These are phyloP conservation scores for Nothophytophthora sp. DNA, from an alignment of 352 stramenopile genomes.

Conservation along the genomic window DNA sequence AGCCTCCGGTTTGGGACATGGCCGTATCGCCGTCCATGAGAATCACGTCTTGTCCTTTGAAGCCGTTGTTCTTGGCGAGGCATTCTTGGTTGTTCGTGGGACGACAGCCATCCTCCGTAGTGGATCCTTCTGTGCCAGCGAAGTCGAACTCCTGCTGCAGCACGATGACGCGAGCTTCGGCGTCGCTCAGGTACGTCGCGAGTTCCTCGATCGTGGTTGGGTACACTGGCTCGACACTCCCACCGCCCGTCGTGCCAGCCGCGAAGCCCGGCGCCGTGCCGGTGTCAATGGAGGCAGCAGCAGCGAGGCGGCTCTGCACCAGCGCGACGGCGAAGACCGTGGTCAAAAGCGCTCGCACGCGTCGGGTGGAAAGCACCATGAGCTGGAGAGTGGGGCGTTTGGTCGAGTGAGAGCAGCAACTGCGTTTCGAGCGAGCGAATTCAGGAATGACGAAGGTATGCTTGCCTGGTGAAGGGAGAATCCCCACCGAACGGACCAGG, in stretches of 20 bases:
- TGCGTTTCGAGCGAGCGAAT: no score
- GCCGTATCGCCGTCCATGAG: conserved; percentile 30
- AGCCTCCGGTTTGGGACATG: conserved; percentile 42
- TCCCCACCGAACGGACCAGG: no score
- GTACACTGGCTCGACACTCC: conserved; percentile 27
- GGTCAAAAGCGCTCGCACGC: not conserved
- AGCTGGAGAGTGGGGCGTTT: not conserved
- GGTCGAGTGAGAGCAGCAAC: not conserved
- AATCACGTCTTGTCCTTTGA: conserved; percentile 46
- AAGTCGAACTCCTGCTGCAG: conserved; percentile 52
- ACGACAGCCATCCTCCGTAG: conserved; percentile 42
- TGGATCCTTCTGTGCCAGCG: conserved; percentile 37
- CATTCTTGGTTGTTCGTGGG: conserved; percentile 35
- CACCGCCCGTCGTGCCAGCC: conserved; percentile 39
- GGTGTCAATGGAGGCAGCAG: conserved; percentile 10
- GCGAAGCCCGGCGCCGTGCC: conserved; percentile 14
- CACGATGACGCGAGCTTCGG: conserved; percentile 42
- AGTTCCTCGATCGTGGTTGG: conserved; percentile 41
- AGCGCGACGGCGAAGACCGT: conserved; percentile 2
- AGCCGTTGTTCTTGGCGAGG: conserved; percentile 50
- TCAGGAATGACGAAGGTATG: not conserved
- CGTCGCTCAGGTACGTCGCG: conserved; percentile 32
- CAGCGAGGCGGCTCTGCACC: conserved; percentile 1
- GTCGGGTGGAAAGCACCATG: no score
- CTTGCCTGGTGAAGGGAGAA: not conserved